These are phyloP conservation scores for Graphilbum fragrans DNA, from an alignment of 2,329 filamentous ascomycete genomes.

Conservation along the genomic window DNA sequence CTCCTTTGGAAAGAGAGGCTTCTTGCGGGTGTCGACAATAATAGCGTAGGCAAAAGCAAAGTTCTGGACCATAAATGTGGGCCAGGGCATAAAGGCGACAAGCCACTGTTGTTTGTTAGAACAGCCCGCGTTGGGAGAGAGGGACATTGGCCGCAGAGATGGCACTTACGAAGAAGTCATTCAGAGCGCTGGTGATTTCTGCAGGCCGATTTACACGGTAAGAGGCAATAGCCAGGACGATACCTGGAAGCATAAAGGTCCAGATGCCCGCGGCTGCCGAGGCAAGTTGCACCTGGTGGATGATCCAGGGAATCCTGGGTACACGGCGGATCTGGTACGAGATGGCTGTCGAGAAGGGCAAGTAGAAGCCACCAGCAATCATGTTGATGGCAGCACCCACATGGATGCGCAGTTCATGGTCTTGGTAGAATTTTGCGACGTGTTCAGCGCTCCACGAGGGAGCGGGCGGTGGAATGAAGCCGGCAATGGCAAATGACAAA, in stretches of 20 bases:
- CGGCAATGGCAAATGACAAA: constrained; percentile 1
- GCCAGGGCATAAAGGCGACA: constrained; percentile 5
- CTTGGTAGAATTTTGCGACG: constrained; percentile 2
- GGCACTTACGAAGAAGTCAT: constrained; percentile 4
- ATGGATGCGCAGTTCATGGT: constrained; percentile 3
- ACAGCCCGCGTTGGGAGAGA: neutral
- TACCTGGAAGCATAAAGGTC: constrained; percentile 5
- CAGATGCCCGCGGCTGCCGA: constrained; percentile 3
- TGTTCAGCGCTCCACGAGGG: constrained; percentile 4
- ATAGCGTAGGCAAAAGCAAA: constrained; percentile 6
- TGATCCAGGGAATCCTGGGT: constrained; percentile 5
- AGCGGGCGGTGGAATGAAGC: constrained; percentile 3
- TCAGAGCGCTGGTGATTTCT: constrained; percentile 1
- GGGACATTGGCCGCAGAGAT: neutral
- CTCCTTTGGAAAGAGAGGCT: constrained; percentile 5
- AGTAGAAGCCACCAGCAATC: constrained; percentile 5
- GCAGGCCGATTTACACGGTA: constrained; percentile 1
- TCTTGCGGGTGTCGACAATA: constrained; percentile 4
- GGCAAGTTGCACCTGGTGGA: constrained; percentile 5
- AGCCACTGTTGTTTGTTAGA: constrained; percentile 1
- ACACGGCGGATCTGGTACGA: constrained; percentile 7
- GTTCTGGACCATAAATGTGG: constrained; percentile 5
- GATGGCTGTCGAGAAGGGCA: constrained; percentile 5
- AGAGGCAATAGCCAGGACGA: constrained; percentile 5
- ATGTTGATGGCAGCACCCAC: constrained; percentile 3